Base-by-base conservation (phyloP, 768 basidiomycete genomes). In the Tremella mesenterica region DNA sequence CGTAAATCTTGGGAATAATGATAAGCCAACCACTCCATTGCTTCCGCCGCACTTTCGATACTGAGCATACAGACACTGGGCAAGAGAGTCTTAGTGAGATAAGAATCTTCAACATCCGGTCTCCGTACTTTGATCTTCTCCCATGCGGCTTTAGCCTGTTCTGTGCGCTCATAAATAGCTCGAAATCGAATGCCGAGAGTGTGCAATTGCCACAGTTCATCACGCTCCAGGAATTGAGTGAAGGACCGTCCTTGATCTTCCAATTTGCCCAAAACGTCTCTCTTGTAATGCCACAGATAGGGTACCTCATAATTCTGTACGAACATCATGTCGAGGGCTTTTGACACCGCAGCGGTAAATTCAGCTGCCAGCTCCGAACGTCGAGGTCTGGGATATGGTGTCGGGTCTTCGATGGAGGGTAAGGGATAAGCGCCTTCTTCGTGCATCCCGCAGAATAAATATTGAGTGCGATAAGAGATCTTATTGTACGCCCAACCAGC, bases 171-270 rank as follows among this genome's bases (percentile, higher is more conserved):
- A 39, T 84, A 73, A 44, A 97, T 77, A 1, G 91, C 88, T 48
- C 90, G 81, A 68, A 86, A 97, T 65, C 86, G 88, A 71, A 88
- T 83, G 8, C 91, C 91, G 8, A 97, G 78, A n/a, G 80, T 67
- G 58, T 88, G 84, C 54, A 96, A 83, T n/a, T 82, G 80, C 95
- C 95, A 99, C 7, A 97, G 73, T 64, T 99, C 92, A 39, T 81
- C 76, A 54, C 85, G 77, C 59, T 74, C 80, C 53, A 99, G 79
- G 27, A 96, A 81, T 30, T 64, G 61, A 1, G 62, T 58, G 7
- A 55, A 53, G 23, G 44, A 52, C 28, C 54, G 50, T 20, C 67
- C 67, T 26, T 63, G 55, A 39, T 65, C 52, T 41, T 69, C 67
- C 47, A 69, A 34, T 3, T 60, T 53, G 43, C 83, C 82, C 64